phyloP scores from a whole-genome alignment of 192 early-diverging fungal species.

The Kappamyces sp. region DNA sequence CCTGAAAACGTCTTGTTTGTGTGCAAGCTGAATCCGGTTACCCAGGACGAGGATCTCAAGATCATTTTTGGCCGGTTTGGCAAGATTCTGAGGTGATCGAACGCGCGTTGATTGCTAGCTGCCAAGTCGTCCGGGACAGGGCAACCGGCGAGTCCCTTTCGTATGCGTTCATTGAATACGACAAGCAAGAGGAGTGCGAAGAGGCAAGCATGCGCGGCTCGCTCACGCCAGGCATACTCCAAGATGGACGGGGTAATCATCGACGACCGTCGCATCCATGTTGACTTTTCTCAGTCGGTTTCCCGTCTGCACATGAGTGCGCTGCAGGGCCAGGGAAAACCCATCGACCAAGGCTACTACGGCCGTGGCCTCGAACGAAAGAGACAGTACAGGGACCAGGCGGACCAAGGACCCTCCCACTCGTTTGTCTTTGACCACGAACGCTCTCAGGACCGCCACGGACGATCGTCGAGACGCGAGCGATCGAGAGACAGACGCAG shows the following conservation, averaged over 20 bases:
- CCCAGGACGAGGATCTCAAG: slow-evolving; percentile 83
- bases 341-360: neutral
- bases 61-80: slow-evolving; percentile 93
- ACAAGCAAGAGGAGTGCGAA: slow-evolving; percentile 77
- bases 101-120: slow-evolving; percentile 43
- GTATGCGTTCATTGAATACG: slow-evolving; percentile 97
- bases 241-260: slow-evolving; percentile 96
- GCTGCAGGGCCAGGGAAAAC: no score
- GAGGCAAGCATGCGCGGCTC: slow-evolving; percentile 40
- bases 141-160: slow-evolving; percentile 76
- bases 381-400: slow-evolving; percentile 2
- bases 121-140: slow-evolving; percentile 84
- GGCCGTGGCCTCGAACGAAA: neutral
- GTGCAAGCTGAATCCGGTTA: slow-evolving; percentile 87
- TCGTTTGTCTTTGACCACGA: neutral
- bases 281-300: slow-evolving; percentile 97
- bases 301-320: slow-evolving; percentile 58
- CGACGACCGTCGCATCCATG: slow-evolving; percentile 92
- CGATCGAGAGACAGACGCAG: neutral
- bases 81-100: slow-evolving; percentile 52
- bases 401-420: neutral
- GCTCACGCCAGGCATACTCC: slow-evolving; percentile 66
- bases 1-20: slow-evolving; percentile 97
- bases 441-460: slow-evolving; percentile 1
- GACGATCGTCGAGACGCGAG: neutral